Evolutionary conservation across 2,329 filamentous ascomycete species (phyloP).

Genomic region (Lomentospora prolificans): DNA sequence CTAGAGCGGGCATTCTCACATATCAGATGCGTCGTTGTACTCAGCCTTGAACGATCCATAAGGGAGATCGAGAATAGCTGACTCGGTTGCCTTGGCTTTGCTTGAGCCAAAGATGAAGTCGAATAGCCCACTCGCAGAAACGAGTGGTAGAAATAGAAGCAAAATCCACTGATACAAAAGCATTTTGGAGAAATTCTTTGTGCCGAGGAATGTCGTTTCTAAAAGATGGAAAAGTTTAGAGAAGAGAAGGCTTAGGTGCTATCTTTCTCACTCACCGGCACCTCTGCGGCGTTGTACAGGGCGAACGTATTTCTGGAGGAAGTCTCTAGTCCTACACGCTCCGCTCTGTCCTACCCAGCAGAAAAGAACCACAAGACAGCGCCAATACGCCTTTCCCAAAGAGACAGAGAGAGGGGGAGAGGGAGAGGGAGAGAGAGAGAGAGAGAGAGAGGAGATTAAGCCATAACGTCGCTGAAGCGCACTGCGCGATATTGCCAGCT

Average conservation of each 20-base stretch:
- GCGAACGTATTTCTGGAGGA: not conserved
- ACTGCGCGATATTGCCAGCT: no score
- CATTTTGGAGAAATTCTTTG: not conserved
- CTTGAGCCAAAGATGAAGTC: not conserved
- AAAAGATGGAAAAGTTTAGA: no score
- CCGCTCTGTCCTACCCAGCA: not conserved
- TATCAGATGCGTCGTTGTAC: constrained; percentile 11
- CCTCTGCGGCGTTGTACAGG: not conserved
- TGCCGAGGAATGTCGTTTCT: no score
- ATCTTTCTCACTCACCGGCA: not conserved
- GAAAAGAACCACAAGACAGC: no score
- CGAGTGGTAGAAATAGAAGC: not conserved
- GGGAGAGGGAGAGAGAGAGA: no score
- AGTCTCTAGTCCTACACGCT: not conserved
- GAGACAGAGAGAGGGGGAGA: no score
- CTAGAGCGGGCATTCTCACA: constrained; percentile 5
- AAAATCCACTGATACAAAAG: not conserved
- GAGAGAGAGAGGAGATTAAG: no score
- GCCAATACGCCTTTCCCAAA: not conserved
- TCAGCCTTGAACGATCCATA: constrained; percentile 12
- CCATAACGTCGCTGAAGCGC: no score
- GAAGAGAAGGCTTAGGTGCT: no score
- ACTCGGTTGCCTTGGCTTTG: not conserved
- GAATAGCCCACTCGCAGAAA: not conserved
- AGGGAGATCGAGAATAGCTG: constrained; percentile 11